Evolutionary conservation across 148 eudicot genomes (phyloP).

Genomic region (Chenopodium quinoa): DNA sequence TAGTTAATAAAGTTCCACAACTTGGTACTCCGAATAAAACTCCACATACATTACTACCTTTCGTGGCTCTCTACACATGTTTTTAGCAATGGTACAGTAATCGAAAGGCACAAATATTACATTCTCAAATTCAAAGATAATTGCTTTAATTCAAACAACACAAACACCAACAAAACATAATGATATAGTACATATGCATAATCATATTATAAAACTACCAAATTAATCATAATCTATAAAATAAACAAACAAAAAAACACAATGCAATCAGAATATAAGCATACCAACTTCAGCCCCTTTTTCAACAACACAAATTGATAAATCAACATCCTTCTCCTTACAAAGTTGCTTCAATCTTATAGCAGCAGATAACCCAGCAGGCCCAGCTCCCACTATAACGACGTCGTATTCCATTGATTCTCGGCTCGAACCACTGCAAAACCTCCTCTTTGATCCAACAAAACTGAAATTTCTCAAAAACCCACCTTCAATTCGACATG

Average conservation of each 20-base stretch:
- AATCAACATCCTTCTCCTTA: slow-evolving; percentile 58
- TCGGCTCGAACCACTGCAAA: slow-evolving; percentile 42
- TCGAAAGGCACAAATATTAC: background rate
- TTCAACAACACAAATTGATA: slow-evolving; percentile 93
- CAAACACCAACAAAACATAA: background rate
- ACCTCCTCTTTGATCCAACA: slow-evolving; percentile 34
- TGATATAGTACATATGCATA: background rate
- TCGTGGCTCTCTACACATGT: background rate
- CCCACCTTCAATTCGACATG: slow-evolving; percentile 26
- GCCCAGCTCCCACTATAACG: slow-evolving; percentile 93
- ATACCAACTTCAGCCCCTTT: slow-evolving; percentile 92
- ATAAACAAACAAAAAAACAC: background rate
- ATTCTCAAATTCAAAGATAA: background rate
- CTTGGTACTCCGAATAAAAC: background rate
- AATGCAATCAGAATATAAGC: slow-evolving; percentile 12
- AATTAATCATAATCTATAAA: background rate
- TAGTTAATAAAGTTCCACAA: background rate
- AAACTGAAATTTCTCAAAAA: slow-evolving; percentile 17
- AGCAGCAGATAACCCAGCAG: slow-evolving; percentile 94
- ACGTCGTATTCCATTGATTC: slow-evolving; percentile 80
- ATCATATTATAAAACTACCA: background rate
- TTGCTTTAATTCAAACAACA: background rate
- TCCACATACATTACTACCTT: background rate
- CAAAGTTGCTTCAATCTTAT: slow-evolving; percentile 79
- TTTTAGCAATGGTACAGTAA: too few relatives aligned